phyloP scores from a whole-genome alignment of 2,329 filamentous ascomycete genomes.

The Aspergillus caelatus region DNA sequence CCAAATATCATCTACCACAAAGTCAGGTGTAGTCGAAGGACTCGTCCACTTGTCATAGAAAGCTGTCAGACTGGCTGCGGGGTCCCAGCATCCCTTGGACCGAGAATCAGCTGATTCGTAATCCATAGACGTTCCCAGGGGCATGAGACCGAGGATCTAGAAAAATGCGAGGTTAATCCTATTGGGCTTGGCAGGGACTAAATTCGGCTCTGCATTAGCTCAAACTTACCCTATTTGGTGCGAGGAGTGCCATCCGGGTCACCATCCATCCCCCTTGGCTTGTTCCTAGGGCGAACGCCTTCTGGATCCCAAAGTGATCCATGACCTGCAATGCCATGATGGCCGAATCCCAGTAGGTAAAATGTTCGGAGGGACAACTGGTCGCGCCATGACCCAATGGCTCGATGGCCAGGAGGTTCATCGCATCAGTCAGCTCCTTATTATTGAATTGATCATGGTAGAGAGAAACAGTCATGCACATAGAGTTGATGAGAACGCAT shows the following conservation, averaged over 20 bases:
- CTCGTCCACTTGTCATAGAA: conserved; percentile 47
- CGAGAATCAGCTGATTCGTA: conserved; percentile 50
- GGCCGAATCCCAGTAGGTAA: conserved; percentile 60
- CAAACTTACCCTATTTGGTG: conserved; percentile 47
- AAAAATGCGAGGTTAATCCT: neutral
- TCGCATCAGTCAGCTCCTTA: conserved; percentile 34
- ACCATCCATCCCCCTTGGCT: conserved; percentile 59
- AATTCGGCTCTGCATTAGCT: conserved; percentile 1
- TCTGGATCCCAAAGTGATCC: conserved; percentile 50
- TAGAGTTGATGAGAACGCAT: conserved; percentile 54
- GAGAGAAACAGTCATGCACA: conserved; percentile 53
- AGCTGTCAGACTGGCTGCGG: conserved; percentile 33
- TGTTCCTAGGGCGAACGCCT: conserved; percentile 53
- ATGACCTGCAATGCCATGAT: conserved; percentile 59
- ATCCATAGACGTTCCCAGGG: conserved; percentile 57
- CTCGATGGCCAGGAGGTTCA: conserved; percentile 59
- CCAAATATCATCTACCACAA: conserved; percentile 46
- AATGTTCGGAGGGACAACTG: conserved; percentile 47
- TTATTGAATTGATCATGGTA: conserved; percentile 46
- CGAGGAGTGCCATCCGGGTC: conserved; percentile 55
- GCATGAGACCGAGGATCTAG: conserved; percentile 55
- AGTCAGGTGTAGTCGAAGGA: conserved; percentile 43
- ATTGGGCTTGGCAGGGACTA: neutral
- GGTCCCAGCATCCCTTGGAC: conserved; percentile 54
- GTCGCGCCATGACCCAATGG: conserved; percentile 57